A percentile compares a stretch with the other conserved stretches of the same genome.
Evolutionary conservation across 306 rosid genomes (phyloP).

Genomic region (Trifolium fragiferum): DNA sequence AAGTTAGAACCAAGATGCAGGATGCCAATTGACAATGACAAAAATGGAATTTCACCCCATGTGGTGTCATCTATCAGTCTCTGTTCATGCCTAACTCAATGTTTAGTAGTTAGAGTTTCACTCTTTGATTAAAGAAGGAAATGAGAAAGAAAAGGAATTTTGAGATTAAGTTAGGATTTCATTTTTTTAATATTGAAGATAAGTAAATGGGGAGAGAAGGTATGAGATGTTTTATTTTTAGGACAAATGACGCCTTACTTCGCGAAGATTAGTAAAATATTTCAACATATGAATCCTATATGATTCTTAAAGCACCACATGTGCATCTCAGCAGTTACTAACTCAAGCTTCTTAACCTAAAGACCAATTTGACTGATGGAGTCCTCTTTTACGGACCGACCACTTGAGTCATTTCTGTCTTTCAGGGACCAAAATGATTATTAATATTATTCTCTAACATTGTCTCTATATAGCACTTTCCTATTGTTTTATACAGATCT

Average conservation of each 20-base stretch:
- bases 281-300: conserved; percentile 1
- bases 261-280: neutral
- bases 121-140: conserved; percentile 1
- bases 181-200: neutral
- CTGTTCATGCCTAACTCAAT: neutral
- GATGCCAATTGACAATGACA: neutral
- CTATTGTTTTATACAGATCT: too few relatives aligned
- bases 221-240: neutral
- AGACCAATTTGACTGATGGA: neutral
- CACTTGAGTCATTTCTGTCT: too few relatives aligned
- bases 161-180: too few relatives aligned
- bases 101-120: neutral
- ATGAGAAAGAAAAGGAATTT: neutral
- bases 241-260: neutral
- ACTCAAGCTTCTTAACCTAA: neutral
- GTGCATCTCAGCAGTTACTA: neutral
- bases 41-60: too few relatives aligned
- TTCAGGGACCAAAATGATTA: too few relatives aligned
- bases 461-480: too few relatives aligned
- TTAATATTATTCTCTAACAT: too few relatives aligned
- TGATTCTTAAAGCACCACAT: neutral
- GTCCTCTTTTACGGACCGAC: neutral
- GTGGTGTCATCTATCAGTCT: conserved; percentile 2
- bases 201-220: neutral
- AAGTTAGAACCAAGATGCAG: neutral